Evolutionary conservation across 345 rosid genomes (phyloP).

Genomic region (Populus nigra): DNA sequence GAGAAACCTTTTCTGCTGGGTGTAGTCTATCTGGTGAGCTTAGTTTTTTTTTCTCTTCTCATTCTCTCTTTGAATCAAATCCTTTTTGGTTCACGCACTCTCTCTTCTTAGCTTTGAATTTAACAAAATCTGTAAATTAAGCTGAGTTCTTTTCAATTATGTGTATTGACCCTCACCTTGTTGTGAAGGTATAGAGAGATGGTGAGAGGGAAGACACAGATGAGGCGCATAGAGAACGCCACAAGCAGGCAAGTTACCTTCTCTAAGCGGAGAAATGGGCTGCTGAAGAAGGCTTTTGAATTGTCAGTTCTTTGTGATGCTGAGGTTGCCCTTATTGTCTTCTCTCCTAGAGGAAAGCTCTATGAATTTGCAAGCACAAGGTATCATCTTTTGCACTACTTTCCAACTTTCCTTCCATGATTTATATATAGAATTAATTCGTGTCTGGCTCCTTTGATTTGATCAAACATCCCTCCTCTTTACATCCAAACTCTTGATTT

Average conservation of each 20-base stretch:
- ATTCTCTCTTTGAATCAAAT: not conserved
- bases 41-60: not conserved
- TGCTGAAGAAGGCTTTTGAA: slow-evolving; percentile 36
- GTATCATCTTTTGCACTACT: slow-evolving; percentile 5
- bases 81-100: not conserved
- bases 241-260: slow-evolving; percentile 53
- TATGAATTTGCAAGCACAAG: slow-evolving; percentile 43
- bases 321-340: slow-evolving; percentile 39
- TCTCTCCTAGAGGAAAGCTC: slow-evolving; percentile 45
- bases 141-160: not conserved
- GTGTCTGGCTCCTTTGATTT: not conserved
- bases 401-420: not conserved
- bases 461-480: not conserved
- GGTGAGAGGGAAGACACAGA: slow-evolving; percentile 53
- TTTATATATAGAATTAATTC: not conserved
- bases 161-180: not conserved
- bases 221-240: slow-evolving; percentile 48
- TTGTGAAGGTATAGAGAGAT: slow-evolving; percentile 12
- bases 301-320: slow-evolving; percentile 37
- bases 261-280: slow-evolving; percentile 36
- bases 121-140: not conserved
- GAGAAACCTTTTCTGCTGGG: not conserved
- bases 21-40: not conserved
- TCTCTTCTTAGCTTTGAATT: not conserved
- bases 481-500: not conserved